Evolutionary conservation across 1,284 basidiomycete species (phyloP), one percentile per base, ranked within the genome.

Genomic region (Boletus smithii): DNA sequence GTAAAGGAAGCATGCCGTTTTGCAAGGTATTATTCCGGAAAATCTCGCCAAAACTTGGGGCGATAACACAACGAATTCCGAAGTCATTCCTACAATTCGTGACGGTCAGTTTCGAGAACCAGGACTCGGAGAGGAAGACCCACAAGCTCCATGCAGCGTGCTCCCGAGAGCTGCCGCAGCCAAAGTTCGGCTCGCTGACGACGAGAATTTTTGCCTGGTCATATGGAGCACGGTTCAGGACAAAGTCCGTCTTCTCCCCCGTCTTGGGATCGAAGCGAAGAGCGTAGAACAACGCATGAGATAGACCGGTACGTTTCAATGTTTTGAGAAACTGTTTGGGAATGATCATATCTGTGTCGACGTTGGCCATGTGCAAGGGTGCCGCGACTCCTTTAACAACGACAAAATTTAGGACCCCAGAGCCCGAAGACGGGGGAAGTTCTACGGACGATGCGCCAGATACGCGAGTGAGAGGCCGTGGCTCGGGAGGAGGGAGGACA

Each of bases 321-420:
- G 93, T 95, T 73, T 97, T 97, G 69, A 97, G 73, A 76, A 95
- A 97, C 66, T 93, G 90, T 66, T 95, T 95, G 5, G 94, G 95
- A 62, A 97, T 95, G 67, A 97, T 95, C 85, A 91, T 93, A 66
- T 97, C 95, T 44, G 94, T 97, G 69, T 97, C 94, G 54, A 97
- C 86, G 64, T 97, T 97, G 60, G 91, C 84, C 51, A 93, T 89
- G 68, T 89, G 82, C 69, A 97, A 69, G n/a, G 91, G 91, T 4
- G 92, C 93, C 23, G 90, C 81, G 53, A 93, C 83, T 34, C 93
- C 93, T 69, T 86, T 87, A 55, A 95, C 71, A 44, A 88, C 66
- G 42, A 74, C 83, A 68, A 97, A 97, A 61, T 89, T 90, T 61
- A 78, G 75, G 50, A 88, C 80, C 37, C 75, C 76, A 22, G 88